Percentiles rank a stretch among this genome's conserved stretches.
phyloP scores from a whole-genome alignment of 2,329 filamentous ascomycete genomes.

The Botrytis deweyae region DNA sequence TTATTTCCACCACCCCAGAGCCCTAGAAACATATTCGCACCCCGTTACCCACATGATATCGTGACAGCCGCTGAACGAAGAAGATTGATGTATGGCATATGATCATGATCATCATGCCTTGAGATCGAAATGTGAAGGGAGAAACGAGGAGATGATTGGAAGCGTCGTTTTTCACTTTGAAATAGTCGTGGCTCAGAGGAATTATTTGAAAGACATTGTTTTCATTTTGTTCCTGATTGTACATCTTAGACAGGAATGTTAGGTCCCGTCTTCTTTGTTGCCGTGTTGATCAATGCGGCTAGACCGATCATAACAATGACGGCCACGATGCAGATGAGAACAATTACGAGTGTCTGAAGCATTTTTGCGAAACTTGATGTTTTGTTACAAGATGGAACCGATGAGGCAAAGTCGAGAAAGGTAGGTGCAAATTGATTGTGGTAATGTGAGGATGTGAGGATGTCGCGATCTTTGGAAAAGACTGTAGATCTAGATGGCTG shows the following conservation, averaged over 20 bases:
- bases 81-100: not conserved
- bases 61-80: not conserved
- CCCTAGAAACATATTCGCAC: not conserved
- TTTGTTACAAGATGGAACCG: not conserved
- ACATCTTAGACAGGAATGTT: slow-evolving; percentile 5
- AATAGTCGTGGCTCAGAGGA: not conserved
- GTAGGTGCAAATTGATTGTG: not conserved
- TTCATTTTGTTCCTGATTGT: not conserved
- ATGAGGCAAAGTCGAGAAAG: not conserved
- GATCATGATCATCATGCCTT: not conserved
- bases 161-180: not conserved
- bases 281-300: slow-evolving; percentile 12
- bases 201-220: not conserved
- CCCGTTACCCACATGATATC: not conserved
- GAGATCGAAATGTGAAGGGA: not conserved
- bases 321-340: slow-evolving; percentile 6
- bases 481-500: slow-evolving; percentile 5
- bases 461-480: not conserved
- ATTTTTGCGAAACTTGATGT: not conserved
- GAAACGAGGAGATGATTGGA: not conserved
- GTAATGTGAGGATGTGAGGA: not conserved
- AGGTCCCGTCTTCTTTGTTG: not conserved
- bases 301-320: not conserved
- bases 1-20: slow-evolving; percentile 1
- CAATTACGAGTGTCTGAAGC: slow-evolving; percentile 14